Evolutionary conservation across 192 early-diverging fungal genomes (phyloP).

Genomic region (Backusella tarrabulga): DNA sequence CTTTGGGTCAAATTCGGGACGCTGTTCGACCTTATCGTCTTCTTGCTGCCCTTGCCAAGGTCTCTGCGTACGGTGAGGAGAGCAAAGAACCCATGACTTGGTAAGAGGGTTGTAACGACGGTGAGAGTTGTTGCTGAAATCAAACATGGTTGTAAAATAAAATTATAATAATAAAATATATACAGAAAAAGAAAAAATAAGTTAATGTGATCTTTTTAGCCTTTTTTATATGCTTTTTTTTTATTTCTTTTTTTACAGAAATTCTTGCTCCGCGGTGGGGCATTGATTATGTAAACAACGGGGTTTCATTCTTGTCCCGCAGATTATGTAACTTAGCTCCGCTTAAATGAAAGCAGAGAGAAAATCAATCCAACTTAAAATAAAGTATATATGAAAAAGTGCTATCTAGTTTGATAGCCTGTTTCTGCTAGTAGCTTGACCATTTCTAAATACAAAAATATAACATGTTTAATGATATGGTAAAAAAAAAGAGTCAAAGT

Average conservation of each 20-base stretch:
- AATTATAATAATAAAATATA: not conserved
- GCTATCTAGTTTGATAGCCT: not conserved
- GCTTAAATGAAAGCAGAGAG: not conserved
- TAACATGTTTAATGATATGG: not conserved
- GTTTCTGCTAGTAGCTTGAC: slow-evolving; percentile 7
- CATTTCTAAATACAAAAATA: not conserved
- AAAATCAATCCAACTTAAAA: not conserved
- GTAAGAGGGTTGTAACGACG: slow-evolving; percentile 92
- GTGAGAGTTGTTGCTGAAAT: slow-evolving; percentile 65
- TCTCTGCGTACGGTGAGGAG: slow-evolving; percentile 89
- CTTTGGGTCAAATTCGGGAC: slow-evolving; percentile 66
- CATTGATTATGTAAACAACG: slow-evolving; percentile 20
- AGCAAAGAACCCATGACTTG: slow-evolving; percentile 90
- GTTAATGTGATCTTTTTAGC: not conserved
- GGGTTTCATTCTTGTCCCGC: not conserved
- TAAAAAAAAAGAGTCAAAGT: not conserved
- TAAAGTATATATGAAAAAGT: not conserved
- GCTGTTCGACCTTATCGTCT: slow-evolving; percentile 30
- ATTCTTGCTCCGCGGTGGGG: slow-evolving; percentile 15
- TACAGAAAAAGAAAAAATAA: not conserved
- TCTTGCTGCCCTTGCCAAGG: slow-evolving; percentile 89
- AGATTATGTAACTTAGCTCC: not conserved
- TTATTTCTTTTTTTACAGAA: not conserved
- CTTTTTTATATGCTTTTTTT: not conserved
- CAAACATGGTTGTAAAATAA: slow-evolving; percentile 33